Conservation (phyloP, 2,329 filamentous ascomycete genomes). For the Diaporthe vexans region DNA sequence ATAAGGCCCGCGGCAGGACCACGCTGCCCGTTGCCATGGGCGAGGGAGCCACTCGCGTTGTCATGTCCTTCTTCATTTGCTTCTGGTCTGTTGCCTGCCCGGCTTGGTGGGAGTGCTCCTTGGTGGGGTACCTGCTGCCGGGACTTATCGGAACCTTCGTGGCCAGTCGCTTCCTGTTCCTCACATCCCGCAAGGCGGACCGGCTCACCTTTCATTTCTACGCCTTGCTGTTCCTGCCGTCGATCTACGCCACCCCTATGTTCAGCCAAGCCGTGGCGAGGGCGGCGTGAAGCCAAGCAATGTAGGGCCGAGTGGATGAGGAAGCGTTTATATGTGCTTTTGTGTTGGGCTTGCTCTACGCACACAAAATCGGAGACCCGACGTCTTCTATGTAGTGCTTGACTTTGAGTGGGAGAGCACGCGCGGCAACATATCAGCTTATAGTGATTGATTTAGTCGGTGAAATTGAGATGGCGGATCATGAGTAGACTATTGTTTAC, state of each 20-base stretch:
- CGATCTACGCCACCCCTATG: neutral
- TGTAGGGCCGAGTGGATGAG: neutral
- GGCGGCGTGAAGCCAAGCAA: neutral
- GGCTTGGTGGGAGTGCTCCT: slow-evolving; percentile 1
- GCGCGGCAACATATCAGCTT: too few species aligned
- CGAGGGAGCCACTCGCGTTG: neutral
- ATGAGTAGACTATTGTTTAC: too few species aligned
- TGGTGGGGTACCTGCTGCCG: neutral
- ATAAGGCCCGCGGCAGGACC: slow-evolving; percentile 39
- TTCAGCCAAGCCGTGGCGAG: slow-evolving; percentile 4
- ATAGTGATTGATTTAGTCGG: too few species aligned
- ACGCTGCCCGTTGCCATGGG: slow-evolving; percentile 25
- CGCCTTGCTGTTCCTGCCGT: neutral
- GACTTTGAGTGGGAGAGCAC: too few species aligned
- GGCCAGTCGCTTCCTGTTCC: neutral
- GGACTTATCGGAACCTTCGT: neutral
- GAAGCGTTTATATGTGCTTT: neutral
- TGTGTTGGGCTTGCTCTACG: too few species aligned
- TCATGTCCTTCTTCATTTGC: neutral
- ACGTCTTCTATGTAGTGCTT: too few species aligned
- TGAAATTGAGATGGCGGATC: too few species aligned
- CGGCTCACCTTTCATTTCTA: neutral
- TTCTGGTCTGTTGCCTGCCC: slow-evolving; percentile 19
- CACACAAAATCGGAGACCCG: too few species aligned
- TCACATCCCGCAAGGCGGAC: neutral